Evolutionary conservation across 2,329 filamentous ascomycete genomes (phyloP).

Genomic region (Hymenoscyphus repandus): DNA sequence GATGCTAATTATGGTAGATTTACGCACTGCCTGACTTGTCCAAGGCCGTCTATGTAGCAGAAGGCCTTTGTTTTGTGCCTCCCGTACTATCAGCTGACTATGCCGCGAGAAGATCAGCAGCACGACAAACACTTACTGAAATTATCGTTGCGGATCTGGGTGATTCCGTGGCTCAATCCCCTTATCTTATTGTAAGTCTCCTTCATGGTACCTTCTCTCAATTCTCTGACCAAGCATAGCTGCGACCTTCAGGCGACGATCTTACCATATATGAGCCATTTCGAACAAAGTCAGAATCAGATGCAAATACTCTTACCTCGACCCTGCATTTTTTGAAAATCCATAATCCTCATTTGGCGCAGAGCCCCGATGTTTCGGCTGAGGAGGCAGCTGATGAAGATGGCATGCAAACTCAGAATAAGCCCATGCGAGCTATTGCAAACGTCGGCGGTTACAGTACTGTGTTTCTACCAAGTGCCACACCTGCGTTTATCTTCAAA

Average conservation of each 20-base stretch:
- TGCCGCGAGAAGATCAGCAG: constrained; percentile 61
- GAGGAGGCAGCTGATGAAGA: constrained; percentile 47
- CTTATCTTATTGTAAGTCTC: constrained; percentile 72
- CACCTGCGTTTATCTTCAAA: constrained; percentile 77
- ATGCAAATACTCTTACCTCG: constrained; percentile 19
- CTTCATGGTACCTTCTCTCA: neutral
- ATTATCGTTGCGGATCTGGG: constrained; percentile 81
- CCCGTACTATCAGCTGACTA: constrained; percentile 70
- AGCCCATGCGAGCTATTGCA: constrained; percentile 39
- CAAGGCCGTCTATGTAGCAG: constrained; percentile 66
- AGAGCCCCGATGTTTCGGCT: constrained; percentile 43
- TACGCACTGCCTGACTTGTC: constrained; percentile 71
- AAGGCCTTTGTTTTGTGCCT: constrained; percentile 73
- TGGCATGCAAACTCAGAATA: constrained; percentile 33
- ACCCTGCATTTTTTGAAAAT: constrained; percentile 73
- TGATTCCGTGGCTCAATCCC: constrained; percentile 61
- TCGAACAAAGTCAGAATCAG: constrained; percentile 35
- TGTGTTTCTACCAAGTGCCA: constrained; percentile 75
- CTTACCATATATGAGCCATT: constrained; percentile 84
- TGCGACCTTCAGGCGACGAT: constrained; percentile 76
- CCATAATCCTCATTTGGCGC: constrained; percentile 62
- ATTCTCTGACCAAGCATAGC: constrained; percentile 38
- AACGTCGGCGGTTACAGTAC: constrained; percentile 74
- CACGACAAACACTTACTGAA: constrained; percentile 71
- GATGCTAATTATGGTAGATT: constrained; percentile 44